Evolutionary conservation across 306 rosid genomes (phyloP).

Genomic region (Citrullus mucosospermus): DNA sequence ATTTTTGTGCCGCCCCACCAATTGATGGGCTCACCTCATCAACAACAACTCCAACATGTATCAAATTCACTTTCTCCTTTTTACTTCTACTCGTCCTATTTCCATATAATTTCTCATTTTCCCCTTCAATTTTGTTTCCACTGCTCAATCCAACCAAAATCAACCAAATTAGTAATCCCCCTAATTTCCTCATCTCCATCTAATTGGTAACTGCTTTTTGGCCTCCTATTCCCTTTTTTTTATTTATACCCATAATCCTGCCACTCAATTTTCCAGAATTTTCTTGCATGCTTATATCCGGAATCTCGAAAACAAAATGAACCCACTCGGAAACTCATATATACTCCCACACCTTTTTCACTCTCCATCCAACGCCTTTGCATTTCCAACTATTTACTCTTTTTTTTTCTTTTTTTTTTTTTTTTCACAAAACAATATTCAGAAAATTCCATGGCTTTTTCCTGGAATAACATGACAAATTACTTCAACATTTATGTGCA

Average conservation of each 20-base stretch:
- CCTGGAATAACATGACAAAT: not conserved
- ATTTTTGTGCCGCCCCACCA: constrained; percentile 3
- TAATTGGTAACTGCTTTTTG: not conserved
- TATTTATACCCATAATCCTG: not conserved
- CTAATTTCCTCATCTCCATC: not conserved
- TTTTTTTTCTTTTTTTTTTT: no score
- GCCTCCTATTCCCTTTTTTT: not conserved
- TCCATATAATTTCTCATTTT: not conserved
- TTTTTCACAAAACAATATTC: no score
- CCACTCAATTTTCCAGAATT: not conserved
- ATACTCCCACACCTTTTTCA: not conserved
- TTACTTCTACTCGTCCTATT: not conserved
- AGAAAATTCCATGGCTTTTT: not conserved
- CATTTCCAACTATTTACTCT: not conserved
- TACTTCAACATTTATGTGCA: not conserved
- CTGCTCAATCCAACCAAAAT: not conserved
- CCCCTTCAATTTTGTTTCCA: not conserved
- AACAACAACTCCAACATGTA: constrained; percentile 20
- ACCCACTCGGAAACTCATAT: not conserved
- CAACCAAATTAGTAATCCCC: not conserved
- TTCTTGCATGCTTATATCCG: not conserved
- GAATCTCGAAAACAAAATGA: not conserved
- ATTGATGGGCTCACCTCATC: constrained; percentile 6
- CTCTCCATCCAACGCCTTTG: not conserved
- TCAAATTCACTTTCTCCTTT: not conserved